A percentile compares a stretch with the other conserved stretches of the same genome.
Conservation (phyloP, 306 rosid genomes). For the Castanopsis chinensis region DNA sequence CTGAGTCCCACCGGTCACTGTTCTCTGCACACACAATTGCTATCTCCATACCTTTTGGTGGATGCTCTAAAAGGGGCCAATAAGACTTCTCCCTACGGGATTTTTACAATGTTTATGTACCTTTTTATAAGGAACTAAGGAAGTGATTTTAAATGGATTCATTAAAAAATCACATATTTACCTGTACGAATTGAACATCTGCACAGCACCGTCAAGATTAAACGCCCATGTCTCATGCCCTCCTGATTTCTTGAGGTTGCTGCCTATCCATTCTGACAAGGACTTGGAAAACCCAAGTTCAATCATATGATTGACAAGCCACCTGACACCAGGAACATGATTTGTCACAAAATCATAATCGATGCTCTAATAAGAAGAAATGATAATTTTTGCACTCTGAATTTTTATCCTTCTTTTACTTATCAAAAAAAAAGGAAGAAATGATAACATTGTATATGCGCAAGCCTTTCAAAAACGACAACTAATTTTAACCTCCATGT, state of each 20-base stretch:
- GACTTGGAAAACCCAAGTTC: slow-evolving; percentile 86
- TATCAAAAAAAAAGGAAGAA: too few relatives aligned
- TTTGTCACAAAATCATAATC: neutral
- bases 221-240: slow-evolving; percentile 82
- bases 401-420: too few relatives aligned
- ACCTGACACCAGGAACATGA: slow-evolving; percentile 48
- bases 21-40: slow-evolving; percentile 77
- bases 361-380: neutral
- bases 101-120: slow-evolving; percentile 3
- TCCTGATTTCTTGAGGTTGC: slow-evolving; percentile 77
- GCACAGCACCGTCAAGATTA: slow-evolving; percentile 72
- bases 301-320: slow-evolving; percentile 87
- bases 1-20: slow-evolving; percentile 78
- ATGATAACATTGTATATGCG: neutral
- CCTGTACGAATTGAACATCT: slow-evolving; percentile 90
- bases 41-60: slow-evolving; percentile 70
- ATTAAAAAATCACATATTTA: slow-evolving; percentile 15
- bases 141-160: neutral
- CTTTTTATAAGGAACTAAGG: neutral
- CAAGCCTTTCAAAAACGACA: neutral
- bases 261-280: slow-evolving; percentile 89
- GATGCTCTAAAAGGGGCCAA: slow-evolving; percentile 73
- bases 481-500: neutral
- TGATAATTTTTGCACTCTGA: too few relatives aligned
- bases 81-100: slow-evolving; percentile 65